Base-by-base conservation (phyloP, 306 rosid genomes). In the Sindora glabra region DNA sequence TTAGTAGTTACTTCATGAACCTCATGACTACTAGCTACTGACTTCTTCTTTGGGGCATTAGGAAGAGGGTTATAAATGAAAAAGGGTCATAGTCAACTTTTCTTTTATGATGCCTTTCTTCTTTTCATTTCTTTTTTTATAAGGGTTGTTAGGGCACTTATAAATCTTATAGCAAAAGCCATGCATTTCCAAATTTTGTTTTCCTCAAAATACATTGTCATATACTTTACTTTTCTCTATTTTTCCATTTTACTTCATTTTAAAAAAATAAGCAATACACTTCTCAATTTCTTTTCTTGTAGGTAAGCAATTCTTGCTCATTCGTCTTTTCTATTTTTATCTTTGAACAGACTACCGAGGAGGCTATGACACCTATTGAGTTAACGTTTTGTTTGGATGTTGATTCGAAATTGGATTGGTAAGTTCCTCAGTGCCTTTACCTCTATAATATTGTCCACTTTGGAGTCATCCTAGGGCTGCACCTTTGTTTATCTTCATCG, bases 351-450 rank as follows among this genome's bases (percentile, higher is more conserved):
- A 90, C 89, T 42, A 96, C 97, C 52, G 96, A 84, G 74, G 94
- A 80, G 76, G 97, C 97, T 24, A 90, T 87, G 97, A 90, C 96
- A 14, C 97, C 97, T 51, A 90, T 90, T 69, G 97, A 90, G 59
- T 90, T 96, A 26, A 85, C 97, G 41, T 90, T 90, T 70, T 90
- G 95, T 42, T 75, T 90, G 77, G n/a, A n/a, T n/a, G n/a, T n/a
- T n/a, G n/a, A n/a, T n/a, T n/a, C n/a, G n/a, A n/a, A n/a, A n/a
- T n/a, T 90, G 85, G 95, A 90, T 76, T 90, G 96, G 97, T 91
- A 59, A 85, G 84, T 70, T 36, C 34, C 37, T 45, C 26, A 23
- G 34, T 69, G 39, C 38, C 29, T 7, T 25, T 12, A 13, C 41
- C 47, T 48, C 33, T 48, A n/a, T 24, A 19, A 48, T 48, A 0